phyloP scores from a whole-genome alignment of 805 yeast genomes.

The Alloascoidea africana region DNA sequence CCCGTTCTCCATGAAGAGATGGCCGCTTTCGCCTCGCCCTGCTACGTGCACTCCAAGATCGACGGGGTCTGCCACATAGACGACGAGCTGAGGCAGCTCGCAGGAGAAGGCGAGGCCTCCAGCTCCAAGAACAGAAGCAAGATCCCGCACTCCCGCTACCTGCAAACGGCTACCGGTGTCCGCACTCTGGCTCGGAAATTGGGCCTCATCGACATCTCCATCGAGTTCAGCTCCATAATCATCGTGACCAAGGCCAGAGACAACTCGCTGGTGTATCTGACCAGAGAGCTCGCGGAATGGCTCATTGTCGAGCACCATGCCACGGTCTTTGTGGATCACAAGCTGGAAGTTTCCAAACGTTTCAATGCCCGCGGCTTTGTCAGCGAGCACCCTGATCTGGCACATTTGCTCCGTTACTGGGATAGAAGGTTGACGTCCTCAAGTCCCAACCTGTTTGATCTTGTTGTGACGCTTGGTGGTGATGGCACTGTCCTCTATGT shows the following conservation, averaged over 20 bases:
- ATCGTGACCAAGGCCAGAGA: conserved; percentile 87
- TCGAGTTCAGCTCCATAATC: conserved; percentile 57
- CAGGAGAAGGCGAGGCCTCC: conserved; percentile 21
- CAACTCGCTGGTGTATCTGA: conserved; percentile 55
- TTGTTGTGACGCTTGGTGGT: conserved; percentile 85
- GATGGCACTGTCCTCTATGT: conserved; percentile 92
- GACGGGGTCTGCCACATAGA: conserved; percentile 5
- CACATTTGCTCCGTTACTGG: conserved; percentile 53
- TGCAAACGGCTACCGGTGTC: not conserved
- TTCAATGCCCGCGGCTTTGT: conserved; percentile 44
- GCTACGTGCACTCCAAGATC: conserved; percentile 6
- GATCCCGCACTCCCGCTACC: not conserved
- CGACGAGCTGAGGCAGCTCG: conserved; percentile 23
- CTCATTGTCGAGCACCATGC: conserved; percentile 28
- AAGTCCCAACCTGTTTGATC: conserved; percentile 40
- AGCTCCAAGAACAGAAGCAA: too few relatives aligned
- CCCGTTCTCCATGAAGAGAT: conserved; percentile 4
- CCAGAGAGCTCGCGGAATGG: conserved; percentile 75
- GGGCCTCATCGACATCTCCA: conserved; percentile 25
- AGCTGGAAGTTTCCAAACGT: conserved; percentile 41
- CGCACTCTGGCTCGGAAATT: not conserved
- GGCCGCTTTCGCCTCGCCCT: conserved; percentile 4
- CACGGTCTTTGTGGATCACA: conserved; percentile 59
- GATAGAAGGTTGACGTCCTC: conserved; percentile 32
- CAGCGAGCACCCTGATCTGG: conserved; percentile 26